Evolutionary conservation across 2,329 filamentous ascomycete species (phyloP).

Genomic region (Penicillium sp.): DNA sequence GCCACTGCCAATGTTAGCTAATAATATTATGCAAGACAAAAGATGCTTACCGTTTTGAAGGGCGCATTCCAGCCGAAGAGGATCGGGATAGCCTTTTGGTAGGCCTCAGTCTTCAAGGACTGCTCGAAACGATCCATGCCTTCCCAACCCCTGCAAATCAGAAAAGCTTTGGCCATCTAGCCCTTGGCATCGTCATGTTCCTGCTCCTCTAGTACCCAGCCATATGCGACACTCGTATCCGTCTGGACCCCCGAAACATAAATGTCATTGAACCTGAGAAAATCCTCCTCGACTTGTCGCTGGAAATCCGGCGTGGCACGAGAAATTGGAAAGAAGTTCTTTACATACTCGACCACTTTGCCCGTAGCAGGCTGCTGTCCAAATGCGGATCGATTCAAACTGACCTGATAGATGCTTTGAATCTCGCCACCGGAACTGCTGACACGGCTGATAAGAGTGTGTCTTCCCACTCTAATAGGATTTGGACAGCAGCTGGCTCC

Average conservation of each 20-base stretch:
- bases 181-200: background rate
- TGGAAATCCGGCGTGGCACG: background rate
- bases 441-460: no score
- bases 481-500: no score
- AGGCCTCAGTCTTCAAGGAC: constrained; percentile 1
- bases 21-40: no score
- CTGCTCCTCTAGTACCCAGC: constrained; percentile 1
- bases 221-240: constrained; percentile 2
- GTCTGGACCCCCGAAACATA: background rate
- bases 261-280: background rate
- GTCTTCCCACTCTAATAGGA: no score
- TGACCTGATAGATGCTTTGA: background rate
- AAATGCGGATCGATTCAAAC: background rate
- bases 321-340: constrained; percentile 1
- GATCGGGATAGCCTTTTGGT: constrained; percentile 1
- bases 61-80: background rate
- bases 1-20: no score
- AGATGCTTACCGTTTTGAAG: no score
- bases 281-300: constrained; percentile 1
- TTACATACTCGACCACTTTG: constrained; percentile 1
- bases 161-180: background rate
- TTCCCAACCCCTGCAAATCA: background rate
- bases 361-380: background rate
- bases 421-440: no score
- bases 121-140: constrained; percentile 4